Conservation (phyloP, 2,329 filamentous ascomycete genomes). For the Botryosphaeria dothidea region DNA sequence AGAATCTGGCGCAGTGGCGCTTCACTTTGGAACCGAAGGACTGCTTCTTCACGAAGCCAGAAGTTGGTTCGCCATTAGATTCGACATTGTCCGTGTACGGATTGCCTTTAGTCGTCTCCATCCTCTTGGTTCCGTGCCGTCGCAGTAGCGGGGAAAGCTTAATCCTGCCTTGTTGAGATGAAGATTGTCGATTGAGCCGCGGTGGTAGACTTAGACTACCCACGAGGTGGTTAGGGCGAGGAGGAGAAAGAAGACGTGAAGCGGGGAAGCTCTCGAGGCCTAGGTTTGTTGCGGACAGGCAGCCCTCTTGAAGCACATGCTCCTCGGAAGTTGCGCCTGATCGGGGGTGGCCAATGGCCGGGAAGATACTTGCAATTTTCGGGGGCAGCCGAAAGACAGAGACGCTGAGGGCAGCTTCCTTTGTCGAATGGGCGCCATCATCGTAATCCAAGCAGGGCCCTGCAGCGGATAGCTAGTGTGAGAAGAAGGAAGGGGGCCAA, state of each 20-base stretch:
- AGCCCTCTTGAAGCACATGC: constrained; percentile 11
- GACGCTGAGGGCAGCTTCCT: neutral
- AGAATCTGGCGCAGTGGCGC: constrained; percentile 44
- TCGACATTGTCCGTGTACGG: neutral
- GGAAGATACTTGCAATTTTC: constrained; percentile 6
- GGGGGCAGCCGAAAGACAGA: constrained; percentile 2
- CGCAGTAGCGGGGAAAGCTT: neutral
- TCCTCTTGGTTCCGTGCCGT: neutral
- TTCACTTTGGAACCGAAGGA: constrained; percentile 23
- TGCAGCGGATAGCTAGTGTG: neutral
- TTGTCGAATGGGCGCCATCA: constrained; percentile 1
- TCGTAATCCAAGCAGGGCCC: neutral
- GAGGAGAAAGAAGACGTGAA: neutral
- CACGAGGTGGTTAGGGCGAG: neutral
- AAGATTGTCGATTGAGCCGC: neutral
- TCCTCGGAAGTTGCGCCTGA: constrained; percentile 3
- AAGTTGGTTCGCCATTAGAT: neutral
- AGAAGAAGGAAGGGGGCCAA: neutral
- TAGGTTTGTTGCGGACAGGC: constrained; percentile 8
- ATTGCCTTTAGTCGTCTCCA: neutral
- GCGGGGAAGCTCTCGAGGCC: constrained; percentile 1
- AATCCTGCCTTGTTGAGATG: neutral
- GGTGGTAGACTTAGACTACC: neutral
- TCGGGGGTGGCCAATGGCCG: neutral
- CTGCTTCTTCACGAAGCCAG: constrained; percentile 3